Percentiles rank a stretch among this genome's conserved stretches.
phyloP scores from a whole-genome alignment of 106 monocot species.

The Chionographis japonica region DNA sequence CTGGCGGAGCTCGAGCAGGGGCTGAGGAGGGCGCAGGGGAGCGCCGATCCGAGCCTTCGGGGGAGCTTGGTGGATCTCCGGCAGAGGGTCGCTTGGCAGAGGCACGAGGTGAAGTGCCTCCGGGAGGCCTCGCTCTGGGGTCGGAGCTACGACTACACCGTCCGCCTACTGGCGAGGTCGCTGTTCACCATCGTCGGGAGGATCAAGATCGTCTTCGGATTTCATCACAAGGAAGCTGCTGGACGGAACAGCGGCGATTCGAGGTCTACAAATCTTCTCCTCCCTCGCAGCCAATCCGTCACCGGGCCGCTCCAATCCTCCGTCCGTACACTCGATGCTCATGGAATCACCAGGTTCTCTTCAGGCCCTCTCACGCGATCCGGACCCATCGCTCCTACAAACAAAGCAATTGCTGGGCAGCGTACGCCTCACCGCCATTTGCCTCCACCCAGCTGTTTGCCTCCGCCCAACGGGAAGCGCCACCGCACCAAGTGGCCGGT shows the following conservation, averaged over 20 bases:
- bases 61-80: slow-evolving; percentile 10
- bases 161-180: slow-evolving; percentile 53
- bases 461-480: slow-evolving; percentile 6
- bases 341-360: slow-evolving; percentile 2
- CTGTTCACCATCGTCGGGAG: slow-evolving; percentile 53
- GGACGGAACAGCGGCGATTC: neutral
- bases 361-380: slow-evolving; percentile 17
- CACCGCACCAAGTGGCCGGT: slow-evolving; percentile 26
- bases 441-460: neutral
- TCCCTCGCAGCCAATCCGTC: slow-evolving; percentile 22
- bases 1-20: slow-evolving; percentile 62
- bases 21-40: slow-evolving; percentile 28
- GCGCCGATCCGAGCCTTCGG: neutral
- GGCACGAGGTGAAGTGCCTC: slow-evolving; percentile 55
- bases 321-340: neutral
- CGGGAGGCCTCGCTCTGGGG: slow-evolving; percentile 62
- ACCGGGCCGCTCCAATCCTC: slow-evolving; percentile 9
- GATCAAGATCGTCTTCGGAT: slow-evolving; percentile 35
- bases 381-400: neutral
- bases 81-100: slow-evolving; percentile 60
- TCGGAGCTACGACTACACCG: slow-evolving; percentile 43
- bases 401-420: neutral
- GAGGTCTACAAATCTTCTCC: neutral
- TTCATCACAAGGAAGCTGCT: neutral
- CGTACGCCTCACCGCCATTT: neutral